Evolutionary conservation across 371 early-diverging fungal genomes (phyloP), one percentile per base, ranked within the genome.

Genomic region (Encephalitozoon romaleae): DNA sequence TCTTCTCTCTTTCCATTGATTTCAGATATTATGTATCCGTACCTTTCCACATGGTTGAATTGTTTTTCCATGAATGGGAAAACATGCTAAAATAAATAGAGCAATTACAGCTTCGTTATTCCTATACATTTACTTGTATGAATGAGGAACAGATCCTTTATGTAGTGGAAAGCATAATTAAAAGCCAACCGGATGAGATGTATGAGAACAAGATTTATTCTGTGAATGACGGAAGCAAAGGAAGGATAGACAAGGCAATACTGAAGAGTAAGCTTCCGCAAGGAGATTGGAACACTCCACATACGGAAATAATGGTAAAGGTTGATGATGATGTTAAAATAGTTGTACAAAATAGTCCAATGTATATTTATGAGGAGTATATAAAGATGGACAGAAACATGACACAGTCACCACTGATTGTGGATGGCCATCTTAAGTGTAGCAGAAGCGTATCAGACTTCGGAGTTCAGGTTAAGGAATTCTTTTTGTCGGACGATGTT

Each of bases 331-430:
- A 45, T 12, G 45, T 51, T 12, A 39, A 18, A 9, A 73, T 78
- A 54, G 15, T 32, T 9, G 63, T 71, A 32, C 23, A 43, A 39
- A 75, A 75, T 63, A 49, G 53, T 28, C 70, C 77, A 0, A 51
- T 80, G 21, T 80, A 51, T 34, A 64, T 80, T 9, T 72, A 72
- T 54, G 81, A 73, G n/a, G 53, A 94, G 43, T 95, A 95, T 80
- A 84, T 89, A 52, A 95, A 95, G 84, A 87, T 88, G 51, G 85
- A 88, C 12, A 86, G 96, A 32, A 87, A 88, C 73, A 88, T 92
- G 78, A 90, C 90, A 78, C 92, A 94, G 82, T 90, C 94, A 9
- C 93, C 93, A 0, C 92, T 92, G 89, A 72, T 85, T 5, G 86
- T 92, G 12, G 87, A 87, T 4, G 90, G 90, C 23, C 84, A 87